Evolutionary conservation across 768 basidiomycete species (phyloP).

Genomic region (Mrakia gelida): DNA sequence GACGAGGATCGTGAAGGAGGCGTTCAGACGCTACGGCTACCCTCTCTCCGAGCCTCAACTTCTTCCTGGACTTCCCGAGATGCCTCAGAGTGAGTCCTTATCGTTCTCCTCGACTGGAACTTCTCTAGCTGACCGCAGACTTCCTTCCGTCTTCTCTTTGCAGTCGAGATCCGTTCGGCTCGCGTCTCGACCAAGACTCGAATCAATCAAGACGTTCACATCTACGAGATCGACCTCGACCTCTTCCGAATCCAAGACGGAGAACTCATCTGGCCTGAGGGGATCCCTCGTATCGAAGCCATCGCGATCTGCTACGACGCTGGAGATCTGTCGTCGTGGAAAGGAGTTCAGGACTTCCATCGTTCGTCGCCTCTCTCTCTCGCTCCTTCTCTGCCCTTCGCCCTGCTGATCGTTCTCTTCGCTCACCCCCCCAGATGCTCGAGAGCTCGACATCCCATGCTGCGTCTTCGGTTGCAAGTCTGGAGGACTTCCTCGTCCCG

Average conservation of each 20-base stretch:
- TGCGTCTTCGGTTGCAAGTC: conserved; percentile 26
- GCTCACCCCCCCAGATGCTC: background rate
- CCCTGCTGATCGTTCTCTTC: background rate
- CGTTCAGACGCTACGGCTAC: conserved; percentile 9
- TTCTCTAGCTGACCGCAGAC: background rate
- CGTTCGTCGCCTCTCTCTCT: background rate
- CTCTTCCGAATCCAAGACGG: background rate
- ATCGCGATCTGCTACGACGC: conserved; percentile 26
- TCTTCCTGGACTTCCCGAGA: background rate
- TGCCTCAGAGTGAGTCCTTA: background rate
- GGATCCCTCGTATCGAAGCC: conserved; percentile 20
- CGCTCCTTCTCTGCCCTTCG: background rate
- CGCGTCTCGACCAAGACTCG: conserved; percentile 14
- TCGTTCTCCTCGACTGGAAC: background rate
- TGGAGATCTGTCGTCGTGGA: background rate
- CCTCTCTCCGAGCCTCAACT: conserved; percentile 1
- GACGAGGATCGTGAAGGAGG: conserved; percentile 9
- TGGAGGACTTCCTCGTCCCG: conserved; percentile 19
- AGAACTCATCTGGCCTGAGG: background rate
- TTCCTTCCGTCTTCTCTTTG: no score
- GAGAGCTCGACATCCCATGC: conserved; percentile 6
- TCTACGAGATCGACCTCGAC: conserved; percentile 13
- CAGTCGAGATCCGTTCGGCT: conserved; percentile 19
- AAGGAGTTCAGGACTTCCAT: background rate
- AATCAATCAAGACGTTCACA: conserved; percentile 8